Percentiles rank a stretch among this genome's conserved stretches.
These are phyloP conservation scores for Xylaria acuta DNA, from an alignment of 495 filamentous ascomycete species.

Conservation along the genomic window DNA sequence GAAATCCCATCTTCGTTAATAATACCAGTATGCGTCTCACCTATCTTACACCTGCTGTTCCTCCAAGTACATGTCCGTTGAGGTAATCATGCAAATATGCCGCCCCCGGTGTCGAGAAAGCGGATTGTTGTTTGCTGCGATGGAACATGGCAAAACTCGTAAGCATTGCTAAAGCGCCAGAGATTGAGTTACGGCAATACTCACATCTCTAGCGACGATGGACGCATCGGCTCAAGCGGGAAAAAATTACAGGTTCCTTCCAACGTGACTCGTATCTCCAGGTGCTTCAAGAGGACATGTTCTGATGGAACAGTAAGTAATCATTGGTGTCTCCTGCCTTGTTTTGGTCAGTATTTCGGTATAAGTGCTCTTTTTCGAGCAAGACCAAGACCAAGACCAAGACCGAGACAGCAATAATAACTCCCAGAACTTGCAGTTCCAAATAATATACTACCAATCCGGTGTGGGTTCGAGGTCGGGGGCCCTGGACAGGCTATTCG, in stretches of 20 bases:
- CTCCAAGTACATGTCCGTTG: not conserved
- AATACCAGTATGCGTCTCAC: not conserved
- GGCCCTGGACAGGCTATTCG: slow-evolving; percentile 50
- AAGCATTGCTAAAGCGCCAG: not conserved
- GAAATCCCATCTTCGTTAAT: not conserved
- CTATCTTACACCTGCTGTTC: not conserved
- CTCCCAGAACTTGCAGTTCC: slow-evolving; percentile 24
- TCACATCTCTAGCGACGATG: slow-evolving; percentile 41
- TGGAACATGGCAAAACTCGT: slow-evolving; percentile 54
- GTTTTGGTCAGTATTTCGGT: not conserved
- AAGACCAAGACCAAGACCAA: not conserved
- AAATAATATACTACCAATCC: slow-evolving; percentile 58
- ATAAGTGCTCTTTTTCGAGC: not conserved
- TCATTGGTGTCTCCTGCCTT: too few relatives aligned
- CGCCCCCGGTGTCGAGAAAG: slow-evolving; percentile 34
- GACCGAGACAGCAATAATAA: not conserved
- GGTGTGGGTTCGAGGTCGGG: slow-evolving; percentile 58
- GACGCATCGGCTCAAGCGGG: slow-evolving; percentile 41
- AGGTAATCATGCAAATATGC: not conserved
- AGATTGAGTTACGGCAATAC: not conserved
- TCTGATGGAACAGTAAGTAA: slow-evolving; percentile 39
- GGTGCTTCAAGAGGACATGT: slow-evolving; percentile 46
- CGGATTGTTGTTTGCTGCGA: slow-evolving; percentile 57
- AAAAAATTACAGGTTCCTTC: slow-evolving; percentile 49
- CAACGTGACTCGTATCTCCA: slow-evolving; percentile 58